A percentile compares a stretch with the other conserved stretches of the same genome.
phyloP scores from a whole-genome alignment of 768 basidiomycete species.

The Lactifluus hygrophoroides region DNA sequence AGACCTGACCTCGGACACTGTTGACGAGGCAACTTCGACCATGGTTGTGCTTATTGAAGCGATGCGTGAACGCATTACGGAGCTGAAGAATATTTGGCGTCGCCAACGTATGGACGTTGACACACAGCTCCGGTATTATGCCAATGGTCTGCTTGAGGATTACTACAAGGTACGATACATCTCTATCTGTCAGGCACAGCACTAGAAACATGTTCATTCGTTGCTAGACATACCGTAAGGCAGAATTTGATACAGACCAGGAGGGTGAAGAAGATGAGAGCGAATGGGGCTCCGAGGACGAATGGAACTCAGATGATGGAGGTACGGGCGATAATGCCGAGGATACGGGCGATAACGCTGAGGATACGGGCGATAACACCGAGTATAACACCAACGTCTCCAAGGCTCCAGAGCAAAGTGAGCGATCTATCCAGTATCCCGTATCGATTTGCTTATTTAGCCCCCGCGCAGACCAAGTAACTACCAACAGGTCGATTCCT shows the following conservation, averaged over 20 bases:
- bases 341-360: no score
- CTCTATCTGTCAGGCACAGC: background rate
- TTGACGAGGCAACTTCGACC: background rate
- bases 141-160: conserved; percentile 13
- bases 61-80: background rate
- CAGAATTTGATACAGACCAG: conserved; percentile 8
- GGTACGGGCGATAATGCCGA: no score
- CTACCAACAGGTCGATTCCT: background rate
- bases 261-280: background rate
- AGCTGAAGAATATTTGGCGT: conserved; percentile 13
- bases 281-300: conserved; percentile 14
- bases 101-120: conserved; percentile 15
- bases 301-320: conserved; percentile 11
- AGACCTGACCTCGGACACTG: background rate
- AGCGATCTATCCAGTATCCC: background rate
- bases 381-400: background rate
- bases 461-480: background rate
- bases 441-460: background rate
- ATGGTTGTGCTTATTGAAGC: background rate
- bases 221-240: conserved; percentile 6
- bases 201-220: background rate
- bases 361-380: no score
- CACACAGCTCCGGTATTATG: conserved; percentile 11
- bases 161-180: conserved; percentile 10
- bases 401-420: background rate